These are phyloP conservation scores for Verticillium tricorpus DNA, from an alignment of 2,329 filamentous ascomycete species.

Conservation along the genomic window DNA sequence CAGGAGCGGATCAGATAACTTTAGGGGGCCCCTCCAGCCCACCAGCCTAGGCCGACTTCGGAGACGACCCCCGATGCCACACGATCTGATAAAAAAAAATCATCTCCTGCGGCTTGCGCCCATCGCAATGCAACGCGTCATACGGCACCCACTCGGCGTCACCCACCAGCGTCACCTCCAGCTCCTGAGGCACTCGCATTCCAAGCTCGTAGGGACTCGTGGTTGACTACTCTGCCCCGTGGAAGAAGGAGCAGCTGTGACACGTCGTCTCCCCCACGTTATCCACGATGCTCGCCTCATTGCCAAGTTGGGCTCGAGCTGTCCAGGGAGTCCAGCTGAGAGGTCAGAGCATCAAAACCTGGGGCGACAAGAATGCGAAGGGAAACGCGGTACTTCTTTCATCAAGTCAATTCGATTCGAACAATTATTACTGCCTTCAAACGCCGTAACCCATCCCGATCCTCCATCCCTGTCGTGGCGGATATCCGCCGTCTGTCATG, in stretches of 20 bases:
- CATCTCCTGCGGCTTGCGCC: background rate
- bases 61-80: background rate
- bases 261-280: background rate
- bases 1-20: background rate
- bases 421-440: background rate
- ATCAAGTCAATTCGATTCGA: background rate
- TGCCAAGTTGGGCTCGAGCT: background rate
- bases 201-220: background rate
- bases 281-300: background rate
- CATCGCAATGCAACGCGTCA: background rate
- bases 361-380: background rate
- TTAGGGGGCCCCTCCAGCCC: background rate
- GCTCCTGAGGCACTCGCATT: background rate
- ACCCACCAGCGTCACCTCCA: background rate
- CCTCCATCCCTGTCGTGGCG: background rate
- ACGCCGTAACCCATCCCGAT: background rate
- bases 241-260: background rate
- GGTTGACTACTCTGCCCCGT: background rate
- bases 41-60: background rate
- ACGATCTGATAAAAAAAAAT: background rate
- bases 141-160: background rate
- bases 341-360: background rate
- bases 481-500: background rate
- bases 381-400: background rate
- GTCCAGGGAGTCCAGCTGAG: background rate